These are phyloP conservation scores for Globisporangium parvum DNA, from an alignment of 352 stramenopile genomes.

Conservation along the genomic window DNA sequence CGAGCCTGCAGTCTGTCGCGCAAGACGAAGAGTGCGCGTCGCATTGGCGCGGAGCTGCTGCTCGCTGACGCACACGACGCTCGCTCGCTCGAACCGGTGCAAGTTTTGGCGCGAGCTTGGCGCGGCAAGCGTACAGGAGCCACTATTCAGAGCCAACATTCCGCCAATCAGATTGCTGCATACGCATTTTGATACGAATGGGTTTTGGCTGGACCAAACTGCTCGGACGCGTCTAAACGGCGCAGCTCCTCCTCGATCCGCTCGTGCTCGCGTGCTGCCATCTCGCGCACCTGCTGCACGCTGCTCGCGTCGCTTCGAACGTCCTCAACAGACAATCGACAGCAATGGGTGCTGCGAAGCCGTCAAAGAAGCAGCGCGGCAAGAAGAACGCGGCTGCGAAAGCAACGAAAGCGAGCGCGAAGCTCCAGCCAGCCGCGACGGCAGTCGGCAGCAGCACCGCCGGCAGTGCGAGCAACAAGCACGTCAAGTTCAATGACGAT, in stretches of 20 bases:
- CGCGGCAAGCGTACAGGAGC: conserved; percentile 3
- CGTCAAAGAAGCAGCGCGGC: conserved; percentile 75
- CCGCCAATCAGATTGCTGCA: no score
- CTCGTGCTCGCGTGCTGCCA: not conserved
- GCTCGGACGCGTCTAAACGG: not conserved
- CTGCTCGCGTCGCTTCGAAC: not conserved
- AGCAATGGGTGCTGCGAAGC: conserved; percentile 45
- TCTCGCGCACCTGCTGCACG: not conserved
- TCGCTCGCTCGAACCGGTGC: no score
- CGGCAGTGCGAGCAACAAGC: conserved; percentile 20
- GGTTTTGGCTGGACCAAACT: conserved; percentile 13
- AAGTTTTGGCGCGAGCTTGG: not conserved
- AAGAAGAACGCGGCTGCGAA: conserved; percentile 48
- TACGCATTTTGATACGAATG: no score
- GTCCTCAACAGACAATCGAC: not conserved
- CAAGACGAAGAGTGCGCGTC: no score
- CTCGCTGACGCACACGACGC: no score
- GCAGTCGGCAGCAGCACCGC: conserved; percentile 20
- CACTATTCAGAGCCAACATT: conserved; percentile 4
- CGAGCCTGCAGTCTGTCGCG: not conserved
- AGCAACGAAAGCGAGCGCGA: conserved; percentile 13
- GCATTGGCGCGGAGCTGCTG: no score
- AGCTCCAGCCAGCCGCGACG: not conserved
- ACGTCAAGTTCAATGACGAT: conserved; percentile 67
- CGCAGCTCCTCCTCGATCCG: not conserved